Percentiles rank a stretch among this genome's conserved stretches.
Conservation (phyloP, 2,329 filamentous ascomycete species). For the Septoria linicola region DNA sequence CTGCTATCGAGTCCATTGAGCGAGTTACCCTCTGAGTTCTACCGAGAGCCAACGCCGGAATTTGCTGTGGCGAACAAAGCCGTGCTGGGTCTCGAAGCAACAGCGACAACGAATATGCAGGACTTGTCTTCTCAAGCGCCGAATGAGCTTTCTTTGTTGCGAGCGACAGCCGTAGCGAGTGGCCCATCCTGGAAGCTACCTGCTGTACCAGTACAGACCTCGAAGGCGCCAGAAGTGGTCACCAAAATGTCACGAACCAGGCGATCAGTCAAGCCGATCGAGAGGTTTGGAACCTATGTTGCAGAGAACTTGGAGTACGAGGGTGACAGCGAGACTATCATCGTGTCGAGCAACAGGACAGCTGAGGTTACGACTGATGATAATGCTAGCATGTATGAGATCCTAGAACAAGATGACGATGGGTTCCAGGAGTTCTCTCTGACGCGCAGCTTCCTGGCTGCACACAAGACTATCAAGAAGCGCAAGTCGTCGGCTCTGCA, state of each 20-base stretch:
- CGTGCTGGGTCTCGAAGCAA: not conserved
- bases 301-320: not conserved
- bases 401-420: too few species aligned
- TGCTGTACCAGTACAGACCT: not conserved
- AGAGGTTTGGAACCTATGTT: not conserved
- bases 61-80: not conserved
- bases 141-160: not conserved
- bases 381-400: too few species aligned
- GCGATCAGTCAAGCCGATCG: constrained; percentile 1
- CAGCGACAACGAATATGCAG: not conserved
- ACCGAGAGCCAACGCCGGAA: not conserved
- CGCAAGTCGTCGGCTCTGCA: too few species aligned
- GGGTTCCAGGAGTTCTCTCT: not conserved
- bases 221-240: not conserved
- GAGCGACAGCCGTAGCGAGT: not conserved
- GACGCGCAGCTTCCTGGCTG: not conserved
- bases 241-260: not conserved
- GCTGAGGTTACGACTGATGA: too few species aligned
- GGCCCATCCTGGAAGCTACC: not conserved
- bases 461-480: too few species aligned
- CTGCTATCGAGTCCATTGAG: not conserved
- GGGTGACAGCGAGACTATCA: not conserved
- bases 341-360: not conserved
- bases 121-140: not conserved
- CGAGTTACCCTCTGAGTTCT: not conserved